Conservation (phyloP, 768 basidiomycete species). For the Sarcomyxa edulis region DNA sequence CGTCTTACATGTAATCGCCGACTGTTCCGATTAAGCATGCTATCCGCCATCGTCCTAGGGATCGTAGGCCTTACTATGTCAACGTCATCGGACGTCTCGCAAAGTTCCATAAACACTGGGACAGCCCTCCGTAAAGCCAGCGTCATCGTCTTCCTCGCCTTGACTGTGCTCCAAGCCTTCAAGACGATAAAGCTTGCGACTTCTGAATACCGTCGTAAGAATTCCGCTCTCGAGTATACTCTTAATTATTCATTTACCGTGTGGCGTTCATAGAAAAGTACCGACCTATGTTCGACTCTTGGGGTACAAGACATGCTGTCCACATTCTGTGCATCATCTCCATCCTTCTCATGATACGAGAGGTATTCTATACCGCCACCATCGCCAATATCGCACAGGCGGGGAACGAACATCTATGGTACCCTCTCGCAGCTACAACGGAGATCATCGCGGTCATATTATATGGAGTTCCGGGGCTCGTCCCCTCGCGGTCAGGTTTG, state of each 20-base stretch:
- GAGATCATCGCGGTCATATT: constrained; percentile 31
- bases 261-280: constrained; percentile 5
- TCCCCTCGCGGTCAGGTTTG: constrained; percentile 23
- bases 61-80: constrained; percentile 21
- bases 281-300: constrained; percentile 3
- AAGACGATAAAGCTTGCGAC: constrained; percentile 20
- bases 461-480: constrained; percentile 27
- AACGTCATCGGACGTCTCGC: constrained; percentile 11
- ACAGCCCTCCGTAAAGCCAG: constrained; percentile 24
- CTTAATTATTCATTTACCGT: not conserved
- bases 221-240: no score
- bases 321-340: constrained; percentile 27
- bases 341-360: constrained; percentile 29
- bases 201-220: constrained; percentile 16
- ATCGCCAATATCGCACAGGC: constrained; percentile 18
- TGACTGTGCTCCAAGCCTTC: constrained; percentile 26
- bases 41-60: constrained; percentile 25
- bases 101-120: constrained; percentile 13
- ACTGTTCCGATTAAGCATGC: constrained; percentile 23
- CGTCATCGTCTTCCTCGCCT: constrained; percentile 28
- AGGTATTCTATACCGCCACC: constrained; percentile 28
- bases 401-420: constrained; percentile 34
- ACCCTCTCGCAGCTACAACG: constrained; percentile 32
- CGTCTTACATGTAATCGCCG: constrained; percentile 21
- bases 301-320: constrained; percentile 23